Base-by-base conservation (phyloP, 495 filamentous ascomycete genomes). In the Penicillium samsonianum region DNA sequence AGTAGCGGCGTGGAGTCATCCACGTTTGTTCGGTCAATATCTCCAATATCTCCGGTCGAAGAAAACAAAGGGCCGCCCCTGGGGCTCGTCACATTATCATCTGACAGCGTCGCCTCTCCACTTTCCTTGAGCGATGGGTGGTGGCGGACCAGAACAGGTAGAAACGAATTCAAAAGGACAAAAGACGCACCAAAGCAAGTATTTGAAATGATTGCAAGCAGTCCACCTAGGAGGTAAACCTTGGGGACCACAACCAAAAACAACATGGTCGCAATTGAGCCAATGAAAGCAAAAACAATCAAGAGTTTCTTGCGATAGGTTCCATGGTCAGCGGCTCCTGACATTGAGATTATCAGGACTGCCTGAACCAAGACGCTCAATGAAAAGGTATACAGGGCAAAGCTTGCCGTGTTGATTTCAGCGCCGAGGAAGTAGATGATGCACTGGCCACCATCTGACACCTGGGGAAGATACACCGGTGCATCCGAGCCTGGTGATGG, bases 301-400 rank as follows among this genome's bases (percentile, higher is more conserved):
- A 98, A 75, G 14, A 98, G 82, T 37, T 82, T 85, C 73, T 98
- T 98, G 57, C 94, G 85, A 73, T 92, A 96, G 50, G 87, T 89
- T 57, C 94, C 94, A 72, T 98, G 94, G 67, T 98, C 94, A 44
- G 94, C 94, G 41, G 94, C 94, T 31, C 90, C 94, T 58, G 89
- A 93, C 82, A 98, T 96, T 54, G 91, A 95, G 56, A 98, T 88
- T 28, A 98, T 95, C 33, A 98, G 71, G 20, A 97, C 71, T 9
- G 92, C 86, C 72, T 98, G 94, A 31, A 96, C 66, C 9, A 96
- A 68, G 2, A 98, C 94, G 72, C 90, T 94, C 57, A 96, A 72
- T 46, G 91, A 95, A 72, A 98, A 98, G 5, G 90, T 96, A 75
- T 98, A 98, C 89, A 98, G 92, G 56, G 95, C 94, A 72, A 97